Percentiles rank a stretch among this genome's conserved stretches.
phyloP scores from a whole-genome alignment of 2,329 filamentous ascomycete genomes.

The Trichophyton simii region DNA sequence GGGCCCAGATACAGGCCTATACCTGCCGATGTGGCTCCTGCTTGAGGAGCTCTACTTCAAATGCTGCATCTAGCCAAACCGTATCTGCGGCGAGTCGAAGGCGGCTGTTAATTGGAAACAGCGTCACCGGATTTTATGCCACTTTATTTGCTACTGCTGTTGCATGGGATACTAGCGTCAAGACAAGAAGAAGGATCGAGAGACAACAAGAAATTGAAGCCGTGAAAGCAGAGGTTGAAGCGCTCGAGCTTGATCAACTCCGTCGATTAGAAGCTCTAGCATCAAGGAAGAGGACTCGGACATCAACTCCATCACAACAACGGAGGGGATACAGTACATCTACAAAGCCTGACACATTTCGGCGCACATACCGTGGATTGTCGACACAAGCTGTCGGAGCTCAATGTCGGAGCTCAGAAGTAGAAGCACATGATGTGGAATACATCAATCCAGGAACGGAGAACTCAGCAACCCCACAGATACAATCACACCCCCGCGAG shows the following conservation, averaged over 20 bases:
- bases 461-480: not conserved
- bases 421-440: not conserved
- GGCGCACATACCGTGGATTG: not conserved
- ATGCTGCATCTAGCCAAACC: slow-evolving; percentile 25
- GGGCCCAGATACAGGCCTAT: slow-evolving; percentile 25
- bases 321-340: slow-evolving; percentile 11
- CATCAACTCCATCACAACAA: slow-evolving; percentile 16
- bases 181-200: slow-evolving; percentile 29
- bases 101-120: slow-evolving; percentile 31
- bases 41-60: slow-evolving; percentile 23
- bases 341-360: not conserved
- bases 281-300: slow-evolving; percentile 15
- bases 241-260: slow-evolving; percentile 28
- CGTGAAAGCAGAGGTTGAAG: slow-evolving; percentile 31
- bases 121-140: slow-evolving; percentile 33
- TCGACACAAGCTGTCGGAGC: not conserved
- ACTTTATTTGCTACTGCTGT: slow-evolving; percentile 33
- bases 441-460: not conserved
- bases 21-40: slow-evolving; percentile 33
- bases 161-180: slow-evolving; percentile 29
- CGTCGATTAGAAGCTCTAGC: slow-evolving; percentile 24
- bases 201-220: slow-evolving; percentile 32
- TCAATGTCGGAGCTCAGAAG: not conserved
- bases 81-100: slow-evolving; percentile 26
- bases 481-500: not conserved